Conservation (phyloP, 2,329 filamentous ascomycete species). For the Neofusicoccum ribis region DNA sequence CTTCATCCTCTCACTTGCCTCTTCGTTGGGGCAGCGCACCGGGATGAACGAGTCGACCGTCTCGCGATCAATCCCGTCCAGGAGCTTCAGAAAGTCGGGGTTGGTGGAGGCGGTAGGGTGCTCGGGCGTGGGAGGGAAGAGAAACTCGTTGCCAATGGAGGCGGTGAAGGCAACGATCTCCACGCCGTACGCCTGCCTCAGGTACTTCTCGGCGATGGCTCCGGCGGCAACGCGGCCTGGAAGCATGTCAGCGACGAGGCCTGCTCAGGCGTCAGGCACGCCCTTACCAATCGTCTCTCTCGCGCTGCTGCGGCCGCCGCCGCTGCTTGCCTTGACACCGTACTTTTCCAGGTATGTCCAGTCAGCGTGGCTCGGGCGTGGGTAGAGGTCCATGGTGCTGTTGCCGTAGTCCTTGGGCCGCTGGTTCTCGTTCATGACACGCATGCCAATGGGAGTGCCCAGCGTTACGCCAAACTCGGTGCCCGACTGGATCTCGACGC, state of each 20-base stretch:
- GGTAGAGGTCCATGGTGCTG: slow-evolving; percentile 87
- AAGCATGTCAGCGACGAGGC: neutral
- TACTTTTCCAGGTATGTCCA: slow-evolving; percentile 98
- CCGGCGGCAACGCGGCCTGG: slow-evolving; percentile 83
- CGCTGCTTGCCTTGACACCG: slow-evolving; percentile 85
- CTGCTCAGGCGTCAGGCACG: neutral
- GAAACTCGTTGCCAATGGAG: slow-evolving; percentile 76
- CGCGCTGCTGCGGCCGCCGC: slow-evolving; percentile 88
- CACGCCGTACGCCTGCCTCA: slow-evolving; percentile 75
- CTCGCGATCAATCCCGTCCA: slow-evolving; percentile 70
- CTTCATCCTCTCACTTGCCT: slow-evolving; percentile 70
- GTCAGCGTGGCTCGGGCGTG: slow-evolving; percentile 89
- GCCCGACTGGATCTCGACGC: slow-evolving; percentile 88
- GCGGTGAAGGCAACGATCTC: slow-evolving; percentile 91
- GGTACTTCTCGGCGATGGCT: slow-evolving; percentile 90
- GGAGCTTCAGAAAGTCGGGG: slow-evolving; percentile 73
- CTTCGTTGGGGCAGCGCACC: slow-evolving; percentile 77
- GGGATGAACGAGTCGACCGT: slow-evolving; percentile 83
- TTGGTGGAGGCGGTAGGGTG: slow-evolving; percentile 71
- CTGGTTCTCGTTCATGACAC: slow-evolving; percentile 90
- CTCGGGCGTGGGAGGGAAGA: slow-evolving; percentile 70
- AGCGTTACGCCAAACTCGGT: slow-evolving; percentile 87
- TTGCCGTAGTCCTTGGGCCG: slow-evolving; percentile 87
- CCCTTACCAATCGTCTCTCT: slow-evolving; percentile 81
- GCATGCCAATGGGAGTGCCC: slow-evolving; percentile 85